These are phyloP conservation scores for Dalbergia cultrata DNA, from an alignment of 306 rosid genomes.

Conservation along the genomic window DNA sequence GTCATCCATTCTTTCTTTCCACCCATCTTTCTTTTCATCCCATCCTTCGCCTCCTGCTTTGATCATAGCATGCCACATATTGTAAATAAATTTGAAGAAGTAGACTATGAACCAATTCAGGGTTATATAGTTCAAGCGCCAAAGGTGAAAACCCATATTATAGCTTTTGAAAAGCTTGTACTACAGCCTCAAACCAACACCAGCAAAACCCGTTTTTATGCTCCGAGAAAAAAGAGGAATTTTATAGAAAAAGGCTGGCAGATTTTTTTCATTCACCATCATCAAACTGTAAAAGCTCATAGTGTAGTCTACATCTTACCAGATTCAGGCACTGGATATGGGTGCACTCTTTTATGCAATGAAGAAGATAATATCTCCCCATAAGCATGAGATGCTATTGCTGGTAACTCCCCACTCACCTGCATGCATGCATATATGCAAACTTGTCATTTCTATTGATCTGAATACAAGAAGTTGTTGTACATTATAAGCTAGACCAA, in stretches of 20 bases:
- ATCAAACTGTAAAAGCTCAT: conserved; percentile 27
- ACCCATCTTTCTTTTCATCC: conserved; percentile 75
- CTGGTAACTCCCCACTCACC: conserved; percentile 73
- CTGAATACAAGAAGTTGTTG: not conserved
- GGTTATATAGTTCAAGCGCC: not conserved
- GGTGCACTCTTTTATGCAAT: conserved; percentile 82
- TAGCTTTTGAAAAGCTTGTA: not conserved
- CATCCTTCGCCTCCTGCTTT: conserved; percentile 76
- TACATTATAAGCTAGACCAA: not conserved
- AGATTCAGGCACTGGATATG: conserved; percentile 72
- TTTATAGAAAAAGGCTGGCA: not conserved
- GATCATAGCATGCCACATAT: conserved; percentile 22
- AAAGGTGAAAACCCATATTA: conserved; percentile 5
- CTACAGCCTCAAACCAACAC: no score
- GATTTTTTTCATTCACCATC: not conserved
- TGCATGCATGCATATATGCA: conserved; percentile 39
- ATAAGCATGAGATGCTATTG: conserved; percentile 70
- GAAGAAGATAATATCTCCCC: conserved; percentile 79
- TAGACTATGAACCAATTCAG: not conserved
- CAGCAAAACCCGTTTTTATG: no score
- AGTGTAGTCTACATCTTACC: conserved; percentile 50
- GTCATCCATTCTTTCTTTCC: conserved; percentile 84
- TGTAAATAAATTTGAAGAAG: conserved; percentile 2
- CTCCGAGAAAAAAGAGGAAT: not conserved
- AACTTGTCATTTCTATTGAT: conserved; percentile 16